Evolutionary conservation across 1,284 basidiomycete genomes (phyloP), one percentile per base, ranked within the genome.

Genomic region (Moesziomyces antarcticus): DNA sequence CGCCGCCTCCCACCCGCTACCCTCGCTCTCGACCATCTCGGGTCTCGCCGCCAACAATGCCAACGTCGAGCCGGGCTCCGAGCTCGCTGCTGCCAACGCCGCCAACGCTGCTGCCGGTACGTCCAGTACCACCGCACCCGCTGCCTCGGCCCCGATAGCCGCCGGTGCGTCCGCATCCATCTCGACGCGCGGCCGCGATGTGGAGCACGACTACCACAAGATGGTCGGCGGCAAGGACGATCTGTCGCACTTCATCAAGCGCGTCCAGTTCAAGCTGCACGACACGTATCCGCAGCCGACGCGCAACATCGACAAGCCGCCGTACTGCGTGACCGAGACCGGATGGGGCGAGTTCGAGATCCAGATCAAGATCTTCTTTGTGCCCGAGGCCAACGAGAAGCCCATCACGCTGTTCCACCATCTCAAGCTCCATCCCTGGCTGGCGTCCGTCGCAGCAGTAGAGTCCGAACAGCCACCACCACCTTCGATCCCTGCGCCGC

Each of bases 281-380:
- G 97, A 99, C 74, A 97, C 96, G 0, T 99, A 97, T 86, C 85
- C 93, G 0, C 94, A 91, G 82, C 93, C 94, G 0, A 91, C 91
- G 43, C 87, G 96, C 86, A 92, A 91, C 77, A 85, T 97, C 49
- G 97, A 99, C 82, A 93, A 92, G 81, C 89, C 93, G 9, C 97
- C 97, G 0, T 99, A 94, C 82, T 91, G 93, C 77, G 91, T 99
- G 10, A 91, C 93, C 8, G 97, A 99, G 84, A 98, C 96, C 10
- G 97, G 96, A 48, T 99, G 97, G 97, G 97, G 97, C 81, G 97
- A 99, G 86, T 99, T 99, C 85, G 94, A 97, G 79, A 91, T 99
- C 67, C 90, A 92, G 80, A 96, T 99, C 78, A 90, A 93, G 69
- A 91, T 99, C 69, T 92, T 91, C 52, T 98, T 99, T 85, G 88